Base-by-base conservation (phyloP, 2,329 filamentous ascomycete species). In the Amauroascus verrucosus region DNA sequence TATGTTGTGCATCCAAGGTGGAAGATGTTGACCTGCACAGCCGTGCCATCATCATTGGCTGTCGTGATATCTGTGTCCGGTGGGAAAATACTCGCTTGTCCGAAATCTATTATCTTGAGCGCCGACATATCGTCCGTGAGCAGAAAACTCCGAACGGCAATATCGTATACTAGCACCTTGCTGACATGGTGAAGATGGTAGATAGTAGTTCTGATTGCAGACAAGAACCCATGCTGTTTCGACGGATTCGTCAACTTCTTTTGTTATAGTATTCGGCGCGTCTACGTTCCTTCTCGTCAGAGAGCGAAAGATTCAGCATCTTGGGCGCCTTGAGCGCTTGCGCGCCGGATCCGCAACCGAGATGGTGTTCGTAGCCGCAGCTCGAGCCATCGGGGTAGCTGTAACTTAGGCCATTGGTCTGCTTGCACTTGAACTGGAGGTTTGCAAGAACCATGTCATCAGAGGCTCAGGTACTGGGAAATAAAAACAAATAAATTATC, bases 101-200 rank as follows among this genome's bases (percentile, higher is more conserved):
- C 56, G 49, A 62, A 61, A 46, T 62, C 59, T 28, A 54, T 43
- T 43, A 62, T 55, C 33, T 58, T 57, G 16, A 61, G 11, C 40
- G 60, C 51, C 11, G n/a, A n/a, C n/a, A 62, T 54, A 41, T 60
- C 41, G 4, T 30, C 46, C 33, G 61, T 54, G 13, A 62, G 55
- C 6, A 52, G 49, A 33, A 52, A 52, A 33, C 30, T 52, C 24
- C 49, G 49, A 18, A 18, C 22, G 3, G 37, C 49, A 35, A 52
- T 33, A 33, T 52, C 49, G 13, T 18, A 20, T 9, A 52, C 16
- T 3, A 50, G 33, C 3, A 50, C 45, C 18, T 32, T 35, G 26
- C n/a, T 6, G 33, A n/a, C 16, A 28, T 47, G 14, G 45, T 47
- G 45, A 28, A 33, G 26, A n/a, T 47, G 45, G 8, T 18, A 13